phyloP scores from a whole-genome alignment of 495 filamentous ascomycete genomes.

The Neurospora cerealis region DNA sequence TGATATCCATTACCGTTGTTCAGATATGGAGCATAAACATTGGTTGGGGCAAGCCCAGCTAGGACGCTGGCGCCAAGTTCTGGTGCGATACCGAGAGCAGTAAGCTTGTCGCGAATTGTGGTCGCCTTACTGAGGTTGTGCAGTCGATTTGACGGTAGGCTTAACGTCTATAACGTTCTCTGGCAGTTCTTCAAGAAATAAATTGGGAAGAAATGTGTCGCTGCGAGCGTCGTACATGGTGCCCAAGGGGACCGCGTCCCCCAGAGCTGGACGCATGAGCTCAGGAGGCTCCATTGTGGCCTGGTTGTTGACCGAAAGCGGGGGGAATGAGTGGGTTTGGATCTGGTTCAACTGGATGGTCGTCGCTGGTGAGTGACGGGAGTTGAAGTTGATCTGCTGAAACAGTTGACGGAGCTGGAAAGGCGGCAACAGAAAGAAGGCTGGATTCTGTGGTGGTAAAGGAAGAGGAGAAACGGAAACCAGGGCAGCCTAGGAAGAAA shows the following conservation, averaged over 20 bases:
- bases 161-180: neutral
- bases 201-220: neutral
- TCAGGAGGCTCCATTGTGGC: neutral
- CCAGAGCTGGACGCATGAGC: neutral
- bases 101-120: neutral
- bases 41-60: neutral
- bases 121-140: neutral
- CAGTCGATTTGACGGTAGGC: neutral
- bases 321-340: neutral
- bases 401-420: neutral
- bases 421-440: neutral
- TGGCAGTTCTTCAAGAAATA: neutral
- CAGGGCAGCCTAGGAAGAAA: neutral
- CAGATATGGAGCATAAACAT: neutral
- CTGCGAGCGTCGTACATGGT: neutral
- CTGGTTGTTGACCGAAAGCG: neutral
- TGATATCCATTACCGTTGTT: neutral
- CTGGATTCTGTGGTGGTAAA: neutral
- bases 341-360: neutral
- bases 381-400: neutral
- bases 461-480: neutral
- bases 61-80: neutral
- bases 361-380: neutral
- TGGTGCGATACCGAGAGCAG: neutral
- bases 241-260: neutral